Evolutionary conservation across 345 rosid species (phyloP), one percentile per base, ranked within the genome.

Genomic region (Draba incana): DNA sequence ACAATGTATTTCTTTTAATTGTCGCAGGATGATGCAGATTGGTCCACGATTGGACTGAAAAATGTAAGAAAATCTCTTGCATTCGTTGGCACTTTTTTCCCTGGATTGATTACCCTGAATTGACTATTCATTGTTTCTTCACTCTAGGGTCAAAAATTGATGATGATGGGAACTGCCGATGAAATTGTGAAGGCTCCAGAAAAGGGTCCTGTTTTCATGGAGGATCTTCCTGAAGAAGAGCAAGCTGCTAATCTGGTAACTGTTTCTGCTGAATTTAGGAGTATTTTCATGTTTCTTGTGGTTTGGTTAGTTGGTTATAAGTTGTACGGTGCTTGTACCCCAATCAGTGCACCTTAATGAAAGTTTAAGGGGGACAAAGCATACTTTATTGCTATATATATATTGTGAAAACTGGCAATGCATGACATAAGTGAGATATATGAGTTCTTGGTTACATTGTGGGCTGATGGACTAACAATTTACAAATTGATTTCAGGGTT

Each of bases 101-200:
- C 14, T 55, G 14, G 2, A 45, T 56, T 60, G 58, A 1, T 38
- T 54, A 27, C 13, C 10, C 10, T 35, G 2, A 1, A 35, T 8
- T 35, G 10, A 8, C 39, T 35, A 8, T 35, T 35, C 9, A 7
- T 35, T 35, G 39, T 35, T 35, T 35, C 10, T 8, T 64, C 62
- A 41, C 51, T 68, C 42, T 60, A 88, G 97, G 96, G 96, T 64
- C 93, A 88, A 84, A 86, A 79, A 66, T 69, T 88, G 84, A 91
- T 91, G 97, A 84, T 91, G 93, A 86, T 91, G 92, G 97, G 96
- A 71, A 85, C 93, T 63, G 89, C 91, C 24, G 96, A 85, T 74
- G 96, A 88, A 86, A 79, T 88, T 75, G 84, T 86, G 64, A 88
- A 88, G 77, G 91, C 91, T 52, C 96, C 92, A 39, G 96, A 91